Evolutionary conservation across 495 filamentous ascomycete species (phyloP), one percentile per base, ranked within the genome.

Genomic region (Neurospora sp.): DNA sequence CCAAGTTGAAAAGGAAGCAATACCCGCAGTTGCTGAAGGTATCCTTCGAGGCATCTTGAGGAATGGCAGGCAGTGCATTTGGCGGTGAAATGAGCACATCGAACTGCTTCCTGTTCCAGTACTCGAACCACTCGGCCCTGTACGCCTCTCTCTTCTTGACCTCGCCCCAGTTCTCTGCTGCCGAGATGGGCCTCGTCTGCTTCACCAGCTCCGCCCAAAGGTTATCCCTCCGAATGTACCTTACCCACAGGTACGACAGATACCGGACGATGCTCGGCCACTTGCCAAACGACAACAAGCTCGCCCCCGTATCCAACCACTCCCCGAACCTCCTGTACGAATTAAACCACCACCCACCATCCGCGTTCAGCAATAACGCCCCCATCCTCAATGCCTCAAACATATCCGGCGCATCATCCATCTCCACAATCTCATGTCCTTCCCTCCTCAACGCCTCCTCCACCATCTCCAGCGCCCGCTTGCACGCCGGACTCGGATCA

Each of bases 1-100:
- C 91, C 75, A 98, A 73, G 78, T 98, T 99, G 86, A 95, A 99
- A 72, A 99, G 83, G 79, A 99, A 97, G 0, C 95, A 98, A 80
- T 99, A 98, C 4, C 94, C 95, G 77, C 96, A 99, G 49, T 90
- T 93, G 72, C 90, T 91, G 49, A 97, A 93, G 0, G 93, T 93
- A 74, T 93, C 88, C 75, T 89, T 89, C 93, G 97, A 97, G 6
- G 90, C 95, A 60, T 91, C 88, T 79, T 95, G 93, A 2, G 94
- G 95, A 18, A 97, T 88, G 12, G 95, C 96, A 0, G 96, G 95
- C 18, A 93, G 94, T 0, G 95, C 93, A 81, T 98, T 97, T 4
- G 90, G 92, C n/a, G 92, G 92, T 39, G 92, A 91, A 18, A 98
- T 79, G 40, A 98, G 86, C 72, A 95, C 91, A 78, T 98, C 96